Percentiles rank a stretch among this genome's conserved stretches.
Evolutionary conservation across 768 basidiomycete genomes (phyloP).

Genomic region (Calocybe gangraenosa): DNA sequence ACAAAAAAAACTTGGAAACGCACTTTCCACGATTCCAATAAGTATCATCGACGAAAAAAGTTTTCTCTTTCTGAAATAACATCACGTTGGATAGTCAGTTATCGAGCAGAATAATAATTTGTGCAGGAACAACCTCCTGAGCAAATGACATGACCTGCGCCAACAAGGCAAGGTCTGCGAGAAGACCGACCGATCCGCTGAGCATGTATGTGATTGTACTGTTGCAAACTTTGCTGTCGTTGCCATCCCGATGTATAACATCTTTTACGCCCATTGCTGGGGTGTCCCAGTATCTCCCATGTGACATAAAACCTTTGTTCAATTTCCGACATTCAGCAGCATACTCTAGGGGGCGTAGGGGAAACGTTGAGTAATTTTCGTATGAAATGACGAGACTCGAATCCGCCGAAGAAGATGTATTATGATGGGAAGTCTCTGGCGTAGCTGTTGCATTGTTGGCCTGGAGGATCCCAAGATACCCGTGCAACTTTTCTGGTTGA

Average conservation of each 20-base stretch:
- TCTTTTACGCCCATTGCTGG: constrained; percentile 28
- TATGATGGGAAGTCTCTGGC: constrained; percentile 10
- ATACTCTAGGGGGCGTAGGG: constrained; percentile 54
- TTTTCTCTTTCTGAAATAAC: constrained; percentile 47
- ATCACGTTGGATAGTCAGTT: not conserved
- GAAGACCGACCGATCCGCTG: constrained; percentile 61
- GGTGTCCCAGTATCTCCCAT: constrained; percentile 50
- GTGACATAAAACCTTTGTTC: constrained; percentile 40
- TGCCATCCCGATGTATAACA: constrained; percentile 27
- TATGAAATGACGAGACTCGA: constrained; percentile 36
- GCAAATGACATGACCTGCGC: constrained; percentile 66
- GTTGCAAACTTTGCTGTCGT: constrained; percentile 34
- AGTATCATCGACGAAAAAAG: constrained; percentile 66
- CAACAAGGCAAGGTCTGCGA: constrained; percentile 61
- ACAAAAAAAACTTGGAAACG: constrained; percentile 18
- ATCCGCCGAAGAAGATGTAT: constrained; percentile 6
- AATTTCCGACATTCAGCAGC: constrained; percentile 51
- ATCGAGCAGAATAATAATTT: not conserved
- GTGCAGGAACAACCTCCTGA: constrained; percentile 44
- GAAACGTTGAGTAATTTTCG: constrained; percentile 55
- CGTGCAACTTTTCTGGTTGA: constrained; percentile 41
- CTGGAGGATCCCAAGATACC: constrained; percentile 34
- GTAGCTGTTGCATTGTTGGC: constrained; percentile 14
- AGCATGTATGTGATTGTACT: constrained; percentile 71
- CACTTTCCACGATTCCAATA: constrained; percentile 74